Evolutionary conservation across 2,329 filamentous ascomycete genomes (phyloP).

Genomic region (Aaosphaeria arxii): DNA sequence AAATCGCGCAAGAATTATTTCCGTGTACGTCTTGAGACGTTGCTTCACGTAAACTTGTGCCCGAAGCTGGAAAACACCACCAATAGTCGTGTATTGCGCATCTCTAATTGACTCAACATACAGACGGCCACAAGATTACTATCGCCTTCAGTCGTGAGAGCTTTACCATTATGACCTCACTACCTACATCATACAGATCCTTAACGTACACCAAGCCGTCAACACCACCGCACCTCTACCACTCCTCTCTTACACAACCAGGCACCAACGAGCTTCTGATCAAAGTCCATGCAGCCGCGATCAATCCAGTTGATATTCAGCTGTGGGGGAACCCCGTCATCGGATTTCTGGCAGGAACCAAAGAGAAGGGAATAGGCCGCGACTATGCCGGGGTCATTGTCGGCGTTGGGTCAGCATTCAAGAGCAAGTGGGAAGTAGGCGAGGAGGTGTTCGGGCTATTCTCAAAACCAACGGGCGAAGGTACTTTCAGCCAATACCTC

Average conservation of each 20-base stretch:
- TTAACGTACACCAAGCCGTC: slow-evolving; percentile 24
- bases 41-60: no score
- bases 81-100: no score
- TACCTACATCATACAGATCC: slow-evolving; percentile 20
- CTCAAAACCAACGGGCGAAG: slow-evolving; percentile 13
- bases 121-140: no score
- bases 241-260: slow-evolving; percentile 12
- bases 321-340: slow-evolving; percentile 33
- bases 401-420: slow-evolving; percentile 21
- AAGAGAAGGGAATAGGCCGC: slow-evolving; percentile 41
- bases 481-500: slow-evolving; percentile 27
- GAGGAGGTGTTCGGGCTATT: slow-evolving; percentile 25
- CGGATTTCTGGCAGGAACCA: slow-evolving; percentile 19
- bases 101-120: no score
- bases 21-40: no score
- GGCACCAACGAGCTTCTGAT: slow-evolving; percentile 30
- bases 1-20: no score
- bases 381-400: slow-evolving; percentile 45
- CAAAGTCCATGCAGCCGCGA: slow-evolving; percentile 42
- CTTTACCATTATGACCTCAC: neutral
- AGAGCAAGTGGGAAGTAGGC: slow-evolving; percentile 17
- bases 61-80: no score
- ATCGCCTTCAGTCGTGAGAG: no score
- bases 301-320: slow-evolving; percentile 45
- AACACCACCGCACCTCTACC: slow-evolving; percentile 18